Evolutionary conservation across 106 monocot species (phyloP), one percentile per base, ranked within the genome.

Genomic region (Dioscorea dumetorum): DNA sequence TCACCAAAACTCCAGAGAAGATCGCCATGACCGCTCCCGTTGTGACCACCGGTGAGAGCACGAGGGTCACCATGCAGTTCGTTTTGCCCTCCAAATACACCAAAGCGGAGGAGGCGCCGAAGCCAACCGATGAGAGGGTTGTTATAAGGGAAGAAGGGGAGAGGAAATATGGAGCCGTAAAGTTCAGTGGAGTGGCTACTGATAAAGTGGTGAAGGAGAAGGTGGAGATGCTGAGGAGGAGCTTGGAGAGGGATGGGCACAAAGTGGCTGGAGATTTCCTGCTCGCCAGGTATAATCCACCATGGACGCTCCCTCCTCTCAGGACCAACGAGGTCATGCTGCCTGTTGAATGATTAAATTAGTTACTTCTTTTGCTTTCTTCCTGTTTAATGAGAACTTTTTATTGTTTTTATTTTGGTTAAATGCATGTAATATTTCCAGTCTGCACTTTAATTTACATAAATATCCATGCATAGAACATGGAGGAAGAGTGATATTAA

Each of bases 281-380:
- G 63, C 87, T 92, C 17, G 97, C 84, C 2, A 78, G 97, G 78
- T 97, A 92, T 61, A 97, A 97, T 72, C 97, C 97, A 32, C 97
- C 91, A 24, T 97, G 86, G 82, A 97, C 97, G 14, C 61, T 97
- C 33, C 95, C 97, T 33, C 72, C 76, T 10, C 72, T 97, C 11
- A 81, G 97, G 72, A 97, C 89, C 33, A 97, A 97, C 28, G 95
- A 97, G 60, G 77, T 97, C 78, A 86, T 92, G 86, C 33, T 97
- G 32, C 92, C 89, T 17, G 24, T 97, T 6, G 85, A 90, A 24
- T 73, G 22, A 50, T 28, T 54, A 10, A 41, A 3, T 28, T 28
- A 28, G 4, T 17, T 51, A 14, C 62, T 62, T 32, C 22, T 14
- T 62, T 32, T 62, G 20, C 33, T 59, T 59, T 22, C 8, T 18